Percentiles rank a stretch among this genome's conserved stretches.
Conservation (phyloP, 1,284 basidiomycete species). For the Leccinum insolens region DNA sequence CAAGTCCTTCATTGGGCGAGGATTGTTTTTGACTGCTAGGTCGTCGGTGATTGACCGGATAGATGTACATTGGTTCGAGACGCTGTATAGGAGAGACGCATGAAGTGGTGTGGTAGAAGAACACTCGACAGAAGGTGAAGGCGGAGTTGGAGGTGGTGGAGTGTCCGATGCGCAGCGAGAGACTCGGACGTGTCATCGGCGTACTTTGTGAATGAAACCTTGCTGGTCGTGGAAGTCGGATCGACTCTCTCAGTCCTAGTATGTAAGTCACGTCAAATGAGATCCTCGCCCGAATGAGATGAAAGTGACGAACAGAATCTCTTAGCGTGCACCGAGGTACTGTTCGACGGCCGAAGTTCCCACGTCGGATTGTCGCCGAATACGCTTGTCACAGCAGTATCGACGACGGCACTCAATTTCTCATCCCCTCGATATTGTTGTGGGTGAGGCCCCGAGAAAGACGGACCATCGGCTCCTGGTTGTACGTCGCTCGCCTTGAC, state of each 20-base stretch:
- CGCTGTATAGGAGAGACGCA: no score
- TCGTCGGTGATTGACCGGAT: no score
- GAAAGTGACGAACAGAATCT: background rate
- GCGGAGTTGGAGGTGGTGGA: no score
- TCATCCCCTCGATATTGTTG: background rate
- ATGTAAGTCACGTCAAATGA: background rate
- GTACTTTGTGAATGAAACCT: no score
- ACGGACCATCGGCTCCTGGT: background rate
- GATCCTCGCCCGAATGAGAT: background rate
- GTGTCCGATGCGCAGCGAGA: background rate
- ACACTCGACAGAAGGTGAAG: no score
- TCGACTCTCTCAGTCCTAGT: background rate
- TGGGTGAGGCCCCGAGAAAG: background rate
- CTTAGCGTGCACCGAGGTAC: background rate
- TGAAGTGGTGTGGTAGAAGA: no score
- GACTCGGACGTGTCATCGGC: background rate
- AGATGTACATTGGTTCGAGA: no score
- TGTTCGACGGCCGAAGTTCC: background rate
- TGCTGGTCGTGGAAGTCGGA: background rate
- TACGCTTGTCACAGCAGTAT: background rate
- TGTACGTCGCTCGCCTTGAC: background rate
- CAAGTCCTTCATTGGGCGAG: no score
- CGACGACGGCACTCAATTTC: background rate
- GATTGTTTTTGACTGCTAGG: no score
- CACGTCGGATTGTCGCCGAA: background rate